Evolutionary conservation across 148 eudicot species (phyloP).

Genomic region (Rhododendron simsii): DNA sequence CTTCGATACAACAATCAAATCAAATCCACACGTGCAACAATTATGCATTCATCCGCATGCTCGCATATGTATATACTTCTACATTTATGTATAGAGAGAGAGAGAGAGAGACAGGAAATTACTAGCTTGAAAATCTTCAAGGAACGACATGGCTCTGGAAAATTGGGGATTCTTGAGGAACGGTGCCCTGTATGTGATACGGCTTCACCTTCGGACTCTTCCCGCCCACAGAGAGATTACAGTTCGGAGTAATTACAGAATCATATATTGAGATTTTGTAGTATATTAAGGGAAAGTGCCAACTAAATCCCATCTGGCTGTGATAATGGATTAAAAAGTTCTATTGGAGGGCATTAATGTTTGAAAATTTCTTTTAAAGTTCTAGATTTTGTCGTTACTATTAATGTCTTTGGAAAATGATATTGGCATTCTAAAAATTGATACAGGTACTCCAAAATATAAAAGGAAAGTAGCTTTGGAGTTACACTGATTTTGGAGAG

Average conservation of each 20-base stretch:
- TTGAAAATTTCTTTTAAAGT: too few relatives aligned
- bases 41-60: not conserved
- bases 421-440: too few relatives aligned
- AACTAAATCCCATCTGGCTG: not conserved
- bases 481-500: too few relatives aligned
- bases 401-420: too few relatives aligned
- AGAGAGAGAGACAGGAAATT: slow-evolving; percentile 15
- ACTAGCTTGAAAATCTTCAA: slow-evolving; percentile 56
- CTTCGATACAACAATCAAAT: not conserved
- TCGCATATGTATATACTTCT: not conserved
- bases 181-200: not conserved
- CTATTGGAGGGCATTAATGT: too few relatives aligned
- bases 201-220: not conserved
- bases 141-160: slow-evolving; percentile 30
- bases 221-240: not conserved
- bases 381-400: too few relatives aligned
- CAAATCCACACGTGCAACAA: not conserved
- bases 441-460: too few relatives aligned
- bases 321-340: too few relatives aligned
- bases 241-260: not conserved
- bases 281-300: too few relatives aligned
- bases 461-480: too few relatives aligned
- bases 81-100: not conserved
- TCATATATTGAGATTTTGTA: not conserved
- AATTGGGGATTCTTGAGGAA: not conserved